Conservation (phyloP, 1,284 basidiomycete species). For the Psilocybe mexicana region DNA sequence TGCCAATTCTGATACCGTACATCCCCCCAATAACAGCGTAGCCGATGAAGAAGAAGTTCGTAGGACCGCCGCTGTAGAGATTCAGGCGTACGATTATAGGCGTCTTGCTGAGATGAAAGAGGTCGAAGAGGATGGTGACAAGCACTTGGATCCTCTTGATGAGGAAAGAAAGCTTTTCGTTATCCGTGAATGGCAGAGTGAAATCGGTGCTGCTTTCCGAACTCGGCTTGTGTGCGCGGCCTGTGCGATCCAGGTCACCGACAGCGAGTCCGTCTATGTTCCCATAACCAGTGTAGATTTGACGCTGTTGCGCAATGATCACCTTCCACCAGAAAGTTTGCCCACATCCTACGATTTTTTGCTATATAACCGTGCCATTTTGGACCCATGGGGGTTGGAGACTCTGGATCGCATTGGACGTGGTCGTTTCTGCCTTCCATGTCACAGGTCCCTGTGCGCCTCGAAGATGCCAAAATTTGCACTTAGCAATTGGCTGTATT, state of each 20-base stretch:
- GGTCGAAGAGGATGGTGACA: no score
- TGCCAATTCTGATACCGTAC: no score
- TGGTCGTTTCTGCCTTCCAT: not conserved
- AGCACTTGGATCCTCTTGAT: not conserved
- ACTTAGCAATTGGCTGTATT: not conserved
- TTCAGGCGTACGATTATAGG: no score
- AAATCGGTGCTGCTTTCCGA: not conserved
- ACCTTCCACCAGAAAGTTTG: not conserved
- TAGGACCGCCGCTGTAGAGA: no score
- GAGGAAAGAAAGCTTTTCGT: not conserved
- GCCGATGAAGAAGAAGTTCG: no score
- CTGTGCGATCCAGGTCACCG: not conserved
- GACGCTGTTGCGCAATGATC: not conserved
- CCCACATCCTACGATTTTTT: conserved; percentile 3
- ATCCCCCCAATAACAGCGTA: no score
- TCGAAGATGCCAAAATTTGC: conserved; percentile 7
- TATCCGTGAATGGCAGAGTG: not conserved
- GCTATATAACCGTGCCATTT: not conserved
- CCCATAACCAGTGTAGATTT: not conserved
- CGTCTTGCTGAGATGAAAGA: no score
- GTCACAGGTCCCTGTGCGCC: not conserved
- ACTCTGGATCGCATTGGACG: not conserved
- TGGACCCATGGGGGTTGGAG: conserved; percentile 1
- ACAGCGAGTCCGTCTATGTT: not conserved
- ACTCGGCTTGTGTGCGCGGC: not conserved